Conservation (phyloP, 495 filamentous ascomycete genomes). For the Clohesyomyces aquaticus region DNA sequence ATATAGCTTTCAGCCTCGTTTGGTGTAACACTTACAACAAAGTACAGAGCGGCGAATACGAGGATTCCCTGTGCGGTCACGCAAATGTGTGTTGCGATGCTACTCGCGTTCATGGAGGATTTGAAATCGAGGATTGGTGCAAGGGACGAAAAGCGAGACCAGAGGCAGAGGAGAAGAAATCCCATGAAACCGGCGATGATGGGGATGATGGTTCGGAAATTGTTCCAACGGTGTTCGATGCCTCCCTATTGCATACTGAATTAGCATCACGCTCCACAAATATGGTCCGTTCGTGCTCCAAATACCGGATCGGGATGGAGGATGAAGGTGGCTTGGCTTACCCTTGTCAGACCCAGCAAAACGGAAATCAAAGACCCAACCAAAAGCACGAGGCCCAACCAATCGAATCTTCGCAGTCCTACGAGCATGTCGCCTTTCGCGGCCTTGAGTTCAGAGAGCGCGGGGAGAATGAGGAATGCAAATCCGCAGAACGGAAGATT, state of each 20-base stretch:
- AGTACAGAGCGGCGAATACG: slow-evolving; percentile 60
- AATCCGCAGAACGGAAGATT: slow-evolving; percentile 59
- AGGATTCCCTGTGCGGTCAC: slow-evolving; percentile 57
- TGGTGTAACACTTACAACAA: slow-evolving; percentile 44
- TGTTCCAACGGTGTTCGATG: slow-evolving; percentile 53
- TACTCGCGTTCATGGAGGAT: slow-evolving; percentile 55
- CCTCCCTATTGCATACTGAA: slow-evolving; percentile 45
- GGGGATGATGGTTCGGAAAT: slow-evolving; percentile 51
- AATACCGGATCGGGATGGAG: neutral
- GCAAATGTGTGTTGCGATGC: slow-evolving; percentile 50
- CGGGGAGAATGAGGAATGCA: slow-evolving; percentile 49
- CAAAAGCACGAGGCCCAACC: slow-evolving; percentile 52
- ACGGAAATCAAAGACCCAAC: slow-evolving; percentile 51
- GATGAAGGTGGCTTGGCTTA: slow-evolving; percentile 14
- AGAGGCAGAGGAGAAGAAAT: slow-evolving; percentile 34
- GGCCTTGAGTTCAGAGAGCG: slow-evolving; percentile 55
- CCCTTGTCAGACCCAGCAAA: slow-evolving; percentile 59
- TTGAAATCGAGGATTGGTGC: slow-evolving; percentile 57
- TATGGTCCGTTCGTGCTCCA: neutral
- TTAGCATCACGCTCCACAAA: neutral
- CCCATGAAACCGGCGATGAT: slow-evolving; percentile 36
- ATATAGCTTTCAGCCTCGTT: neutral
- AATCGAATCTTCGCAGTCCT: slow-evolving; percentile 45
- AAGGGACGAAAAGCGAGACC: slow-evolving; percentile 42
- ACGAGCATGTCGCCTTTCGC: slow-evolving; percentile 30